Evolutionary conservation across 352 stramenopile genomes (phyloP), one percentile per base, ranked within the genome.

Genomic region (Phytophthora sansomeana): DNA sequence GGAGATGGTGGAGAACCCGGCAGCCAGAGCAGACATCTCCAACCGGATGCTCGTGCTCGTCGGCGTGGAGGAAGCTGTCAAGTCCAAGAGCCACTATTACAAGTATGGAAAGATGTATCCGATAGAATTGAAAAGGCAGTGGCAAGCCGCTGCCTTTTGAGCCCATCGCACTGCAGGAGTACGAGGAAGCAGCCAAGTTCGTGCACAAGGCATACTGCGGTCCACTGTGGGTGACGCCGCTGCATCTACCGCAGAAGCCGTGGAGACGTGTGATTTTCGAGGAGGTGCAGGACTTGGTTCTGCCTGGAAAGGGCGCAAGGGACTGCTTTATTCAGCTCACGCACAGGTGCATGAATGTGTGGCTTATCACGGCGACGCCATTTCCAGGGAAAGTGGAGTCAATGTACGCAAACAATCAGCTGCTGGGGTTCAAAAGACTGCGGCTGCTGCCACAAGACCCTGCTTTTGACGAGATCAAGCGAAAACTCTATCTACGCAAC

Each of bases 361-460:
- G 89, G 89, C 70, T 96, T 46, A 91, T 96, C 56, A 94, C 81
- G 5, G 89, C 89, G 10, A 96, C 89, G 38, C 87, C 89, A 10
- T 96, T 96, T 30, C 87, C 89, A 0, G 83, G 87, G 17, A 91
- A 90, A 17, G 78, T 76, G 4, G 85, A 89, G 16, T 92, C 80
- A 21, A 92, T 96, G 44, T 95, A 95, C 48, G 89, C 89, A n/a
- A 96, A 96, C 61, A 93, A 96, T 60, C 87, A 96, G 58, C 55
- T 95, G 30, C 67, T 96, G 0, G 89, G 89, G 21, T 96, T 96
- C 47, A 91, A 92, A 57, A 67, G 87, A 2, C 62, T 96, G 29
- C 75, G 85, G 0, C 60, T 96, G 17, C 44, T 81, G 53, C 69
- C 84, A 7, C 70, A 92, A 28, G 80, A 95, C 53, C 77, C 78